Conservation (phyloP, 441 rosid species). For the Kokia cookei region DNA sequence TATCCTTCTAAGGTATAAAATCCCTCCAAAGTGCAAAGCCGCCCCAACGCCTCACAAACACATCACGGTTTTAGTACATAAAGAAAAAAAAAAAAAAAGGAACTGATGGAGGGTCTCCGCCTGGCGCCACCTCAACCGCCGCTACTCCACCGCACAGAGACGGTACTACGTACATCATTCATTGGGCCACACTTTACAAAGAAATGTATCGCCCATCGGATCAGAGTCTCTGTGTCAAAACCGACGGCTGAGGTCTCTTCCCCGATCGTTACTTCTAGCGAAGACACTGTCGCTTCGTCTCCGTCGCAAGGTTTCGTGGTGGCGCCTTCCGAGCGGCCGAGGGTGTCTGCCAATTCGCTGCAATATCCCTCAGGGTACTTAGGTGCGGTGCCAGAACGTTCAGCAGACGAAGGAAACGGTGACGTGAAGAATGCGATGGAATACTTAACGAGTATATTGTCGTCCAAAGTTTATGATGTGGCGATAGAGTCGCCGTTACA, state of each 20-base stretch:
- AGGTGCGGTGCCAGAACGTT: conserved; percentile 76
- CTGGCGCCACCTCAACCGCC: conserved; percentile 10
- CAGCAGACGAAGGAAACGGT: conserved; percentile 22
- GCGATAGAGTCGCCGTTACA: conserved; percentile 86
- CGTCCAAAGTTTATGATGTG: conserved; percentile 82
- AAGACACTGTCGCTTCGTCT: conserved; percentile 4
- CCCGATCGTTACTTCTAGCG: conserved; percentile 24
- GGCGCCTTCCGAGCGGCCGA: conserved; percentile 12
- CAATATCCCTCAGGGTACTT: conserved; percentile 79
- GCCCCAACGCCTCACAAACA: not conserved
- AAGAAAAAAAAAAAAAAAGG: not conserved
- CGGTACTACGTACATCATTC: not conserved
- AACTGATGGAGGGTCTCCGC: conserved; percentile 11
- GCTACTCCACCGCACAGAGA: conserved; percentile 4
- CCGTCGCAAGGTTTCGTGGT: not conserved
- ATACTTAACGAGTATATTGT: conserved; percentile 75
- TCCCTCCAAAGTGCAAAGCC: no score
- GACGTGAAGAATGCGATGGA: conserved; percentile 50
- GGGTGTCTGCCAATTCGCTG: conserved; percentile 51
- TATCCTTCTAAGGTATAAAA: no score
- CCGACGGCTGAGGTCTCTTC: conserved; percentile 28
- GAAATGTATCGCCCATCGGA: conserved; percentile 12
- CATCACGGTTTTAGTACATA: not conserved
- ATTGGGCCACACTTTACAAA: not conserved
- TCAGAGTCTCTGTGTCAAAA: conserved; percentile 27